A percentile compares a stretch with the other conserved stretches of the same genome.
phyloP scores from a whole-genome alignment of 2,329 filamentous ascomycete genomes.

The Ciborinia camelliae region DNA sequence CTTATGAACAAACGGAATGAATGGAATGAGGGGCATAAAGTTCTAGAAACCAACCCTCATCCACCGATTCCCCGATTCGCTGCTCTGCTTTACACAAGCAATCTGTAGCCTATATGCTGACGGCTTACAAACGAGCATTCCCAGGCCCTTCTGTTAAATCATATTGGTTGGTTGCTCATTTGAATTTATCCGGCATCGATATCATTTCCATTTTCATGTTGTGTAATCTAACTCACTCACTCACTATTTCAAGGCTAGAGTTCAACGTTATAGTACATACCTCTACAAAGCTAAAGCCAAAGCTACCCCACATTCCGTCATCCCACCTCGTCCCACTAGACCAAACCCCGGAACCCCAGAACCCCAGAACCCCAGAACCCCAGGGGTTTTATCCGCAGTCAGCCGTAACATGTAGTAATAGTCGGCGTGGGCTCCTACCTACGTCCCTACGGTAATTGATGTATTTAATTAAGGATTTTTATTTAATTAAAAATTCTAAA shows the following conservation, averaged over 20 bases:
- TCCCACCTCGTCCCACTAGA: not conserved
- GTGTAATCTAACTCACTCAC: no score
- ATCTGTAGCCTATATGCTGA: not conserved
- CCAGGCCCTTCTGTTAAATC: not conserved
- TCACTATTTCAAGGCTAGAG: no score
- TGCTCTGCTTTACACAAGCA: not conserved
- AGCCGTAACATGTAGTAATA: no score
- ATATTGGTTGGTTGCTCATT: no score
- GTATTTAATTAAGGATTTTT: no score
- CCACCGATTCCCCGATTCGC: no score
- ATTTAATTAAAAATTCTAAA: no score
- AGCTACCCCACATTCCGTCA: not conserved
- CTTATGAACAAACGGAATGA: not conserved
- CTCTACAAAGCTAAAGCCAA: not conserved
- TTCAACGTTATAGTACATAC: no score
- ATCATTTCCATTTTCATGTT: not conserved
- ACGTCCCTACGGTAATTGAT: no score
- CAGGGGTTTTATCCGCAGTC: no score
- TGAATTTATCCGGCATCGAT: not conserved
- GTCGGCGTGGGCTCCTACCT: no score
- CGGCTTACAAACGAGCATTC: not conserved
- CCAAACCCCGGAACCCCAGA: not conserved
- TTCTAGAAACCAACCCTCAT: not conserved
- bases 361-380: no score
- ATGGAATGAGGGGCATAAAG: not conserved